phyloP scores from a whole-genome alignment of 306 rosid species.

The Astragalus membranaceus region DNA sequence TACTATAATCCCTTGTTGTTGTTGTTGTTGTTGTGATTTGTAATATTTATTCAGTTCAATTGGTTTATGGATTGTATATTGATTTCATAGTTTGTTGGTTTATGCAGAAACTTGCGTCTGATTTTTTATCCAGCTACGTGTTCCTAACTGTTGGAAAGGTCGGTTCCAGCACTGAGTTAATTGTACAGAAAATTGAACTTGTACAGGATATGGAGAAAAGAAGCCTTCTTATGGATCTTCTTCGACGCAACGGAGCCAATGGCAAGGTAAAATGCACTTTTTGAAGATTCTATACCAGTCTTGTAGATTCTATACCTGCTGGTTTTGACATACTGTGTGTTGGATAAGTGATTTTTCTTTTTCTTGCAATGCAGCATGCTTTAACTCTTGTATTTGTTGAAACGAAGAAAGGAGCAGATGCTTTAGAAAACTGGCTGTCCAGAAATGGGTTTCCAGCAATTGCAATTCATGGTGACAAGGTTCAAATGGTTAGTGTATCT shows the following conservation, averaged over 20 bases:
- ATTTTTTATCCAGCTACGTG: constrained; percentile 67
- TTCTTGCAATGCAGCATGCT: constrained; percentile 46
- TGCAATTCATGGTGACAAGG: constrained; percentile 91
- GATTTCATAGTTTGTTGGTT: neutral
- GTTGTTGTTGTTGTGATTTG: neutral
- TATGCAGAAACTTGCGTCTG: constrained; percentile 79
- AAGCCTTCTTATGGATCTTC: constrained; percentile 63
- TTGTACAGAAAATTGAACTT: constrained; percentile 73
- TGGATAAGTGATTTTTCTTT: neutral
- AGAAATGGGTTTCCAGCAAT: constrained; percentile 77
- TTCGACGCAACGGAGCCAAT: constrained; percentile 45
- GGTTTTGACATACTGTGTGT: neutral
- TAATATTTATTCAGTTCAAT: neutral
- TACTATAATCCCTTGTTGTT: neutral
- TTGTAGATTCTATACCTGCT: no score
- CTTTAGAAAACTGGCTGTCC: constrained; percentile 66
- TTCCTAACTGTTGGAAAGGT: constrained; percentile 93
- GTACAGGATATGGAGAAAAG: constrained; percentile 76
- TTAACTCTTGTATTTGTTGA: constrained; percentile 90
- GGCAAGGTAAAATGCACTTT: constrained; percentile 45
- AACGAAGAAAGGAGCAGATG: constrained; percentile 91
- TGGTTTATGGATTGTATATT: neutral
- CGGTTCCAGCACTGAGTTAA: constrained; percentile 92
- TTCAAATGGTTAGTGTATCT: constrained; percentile 56
- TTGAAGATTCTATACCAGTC: no score